These are phyloP conservation scores for Pichia heedii DNA, from an alignment of 805 yeast species.

Conservation along the genomic window DNA sequence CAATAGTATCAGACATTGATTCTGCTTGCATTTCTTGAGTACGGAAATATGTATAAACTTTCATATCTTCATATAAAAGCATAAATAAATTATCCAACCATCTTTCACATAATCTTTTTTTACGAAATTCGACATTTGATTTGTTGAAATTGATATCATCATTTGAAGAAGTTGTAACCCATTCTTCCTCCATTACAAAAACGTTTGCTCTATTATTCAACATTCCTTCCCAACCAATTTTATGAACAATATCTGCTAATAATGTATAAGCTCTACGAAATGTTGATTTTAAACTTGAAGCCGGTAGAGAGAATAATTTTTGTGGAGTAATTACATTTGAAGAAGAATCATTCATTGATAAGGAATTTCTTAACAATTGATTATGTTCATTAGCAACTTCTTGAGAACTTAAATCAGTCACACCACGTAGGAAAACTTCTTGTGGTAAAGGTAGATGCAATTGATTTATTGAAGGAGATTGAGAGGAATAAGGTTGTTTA, in stretches of 20 bases:
- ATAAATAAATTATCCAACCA: conserved; percentile 67
- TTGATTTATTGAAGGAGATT: conserved; percentile 35
- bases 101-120: conserved; percentile 61
- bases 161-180: conserved; percentile 10
- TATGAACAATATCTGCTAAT: conserved; percentile 54
- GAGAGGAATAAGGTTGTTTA: not conserved
- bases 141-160: not conserved
- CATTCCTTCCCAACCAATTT: conserved; percentile 66
- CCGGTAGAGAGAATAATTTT: conserved; percentile 52
- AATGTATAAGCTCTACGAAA: conserved; percentile 50
- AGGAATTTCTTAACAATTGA: conserved; percentile 28
- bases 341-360: conserved; percentile 23
- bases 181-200: conserved; percentile 63
- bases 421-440: conserved; percentile 65
- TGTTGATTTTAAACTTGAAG: conserved; percentile 54
- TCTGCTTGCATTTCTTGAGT: conserved; percentile 84
- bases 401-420: conserved; percentile 54
- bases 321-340: conserved; percentile 22
- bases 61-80: conserved; percentile 62
- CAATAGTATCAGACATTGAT: conserved; percentile 36
- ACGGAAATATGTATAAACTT: conserved; percentile 87
- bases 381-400: conserved; percentile 60
- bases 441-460: conserved; percentile 70
- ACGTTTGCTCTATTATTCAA: conserved; percentile 50
- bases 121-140: conserved; percentile 36